Conservation (phyloP, 805 yeast genomes). For the Clavispora santaluciae region DNA sequence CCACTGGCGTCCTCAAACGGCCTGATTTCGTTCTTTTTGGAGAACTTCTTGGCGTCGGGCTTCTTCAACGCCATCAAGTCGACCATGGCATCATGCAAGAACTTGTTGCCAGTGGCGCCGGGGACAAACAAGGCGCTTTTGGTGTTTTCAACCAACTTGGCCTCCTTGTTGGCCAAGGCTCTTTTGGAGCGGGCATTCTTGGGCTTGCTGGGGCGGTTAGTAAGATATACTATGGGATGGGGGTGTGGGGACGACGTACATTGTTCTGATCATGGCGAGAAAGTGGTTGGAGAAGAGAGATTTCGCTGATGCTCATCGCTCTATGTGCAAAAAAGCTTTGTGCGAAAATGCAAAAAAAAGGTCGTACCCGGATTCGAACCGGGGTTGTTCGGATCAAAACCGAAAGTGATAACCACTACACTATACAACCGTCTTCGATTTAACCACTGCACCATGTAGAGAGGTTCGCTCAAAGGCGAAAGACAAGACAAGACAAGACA, state of each 20-base stretch:
- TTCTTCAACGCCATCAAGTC: slow-evolving; percentile 88
- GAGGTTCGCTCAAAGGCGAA: not conserved
- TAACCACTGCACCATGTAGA: not conserved
- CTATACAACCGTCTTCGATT: slow-evolving; percentile 43
- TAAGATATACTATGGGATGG: slow-evolving; percentile 1
- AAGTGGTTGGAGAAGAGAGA: slow-evolving; percentile 3
- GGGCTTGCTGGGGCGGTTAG: slow-evolving; percentile 56
- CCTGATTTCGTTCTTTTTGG: slow-evolving; percentile 79
- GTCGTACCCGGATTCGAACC: slow-evolving; percentile 84
- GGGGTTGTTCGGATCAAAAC: slow-evolving; percentile 81
- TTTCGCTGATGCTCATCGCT: slow-evolving; percentile 6
- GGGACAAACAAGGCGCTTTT: slow-evolving; percentile 90
- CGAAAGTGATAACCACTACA: slow-evolving; percentile 80
- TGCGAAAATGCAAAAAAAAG: slow-evolving; percentile 27
- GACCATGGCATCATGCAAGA: slow-evolving; percentile 82
- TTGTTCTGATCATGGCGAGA: slow-evolving; percentile 32
- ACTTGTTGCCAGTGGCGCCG: slow-evolving; percentile 73
- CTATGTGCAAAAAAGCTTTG: slow-evolving; percentile 3
- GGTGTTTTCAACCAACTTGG: slow-evolving; percentile 84
- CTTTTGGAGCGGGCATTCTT: slow-evolving; percentile 94
- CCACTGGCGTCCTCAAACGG: slow-evolving; percentile 89
- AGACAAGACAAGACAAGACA: too few relatives aligned
- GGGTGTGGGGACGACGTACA: slow-evolving; percentile 20
- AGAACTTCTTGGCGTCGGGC: slow-evolving; percentile 82
- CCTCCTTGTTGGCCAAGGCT: slow-evolving; percentile 82